A percentile compares a stretch with the other conserved stretches of the same genome.
These are phyloP conservation scores for Xanthoconium stramineum DNA, from an alignment of 768 basidiomycete genomes.

Conservation along the genomic window DNA sequence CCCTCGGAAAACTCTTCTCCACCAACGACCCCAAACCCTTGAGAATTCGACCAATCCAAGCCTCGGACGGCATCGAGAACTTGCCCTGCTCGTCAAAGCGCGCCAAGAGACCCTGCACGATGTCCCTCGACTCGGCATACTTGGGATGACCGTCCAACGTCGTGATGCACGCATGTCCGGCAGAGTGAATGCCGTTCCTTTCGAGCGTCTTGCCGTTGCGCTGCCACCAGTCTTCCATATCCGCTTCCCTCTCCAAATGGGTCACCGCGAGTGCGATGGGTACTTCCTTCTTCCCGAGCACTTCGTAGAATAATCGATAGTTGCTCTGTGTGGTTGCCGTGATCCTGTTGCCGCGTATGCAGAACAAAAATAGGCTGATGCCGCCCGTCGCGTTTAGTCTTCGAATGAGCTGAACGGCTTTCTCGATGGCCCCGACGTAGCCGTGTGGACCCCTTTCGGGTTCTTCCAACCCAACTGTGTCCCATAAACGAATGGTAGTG, in stretches of 20 bases:
- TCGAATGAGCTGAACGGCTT: slow-evolving; percentile 33
- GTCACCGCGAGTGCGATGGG: slow-evolving; percentile 40
- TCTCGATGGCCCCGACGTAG: slow-evolving; percentile 28
- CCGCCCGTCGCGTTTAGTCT: slow-evolving; percentile 31
- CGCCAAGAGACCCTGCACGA: slow-evolving; percentile 19
- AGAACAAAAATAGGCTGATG: slow-evolving; percentile 39
- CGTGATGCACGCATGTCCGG: slow-evolving; percentile 33
- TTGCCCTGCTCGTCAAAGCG: slow-evolving; percentile 26
- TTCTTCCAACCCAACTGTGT: slow-evolving; percentile 34
- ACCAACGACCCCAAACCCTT: slow-evolving; percentile 22
- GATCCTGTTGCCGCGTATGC: slow-evolving; percentile 38
- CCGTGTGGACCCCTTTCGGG: slow-evolving; percentile 17
- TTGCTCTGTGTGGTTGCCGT: slow-evolving; percentile 25
- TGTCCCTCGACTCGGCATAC: slow-evolving; percentile 29
- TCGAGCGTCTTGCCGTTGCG: slow-evolving; percentile 22
- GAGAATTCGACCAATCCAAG: slow-evolving; percentile 24
- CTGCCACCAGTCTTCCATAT: slow-evolving; percentile 35
- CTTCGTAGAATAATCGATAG: slow-evolving; percentile 23
- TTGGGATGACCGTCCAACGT: slow-evolving; percentile 24
- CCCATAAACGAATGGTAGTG: slow-evolving; percentile 28
- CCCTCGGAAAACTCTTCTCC: slow-evolving; percentile 18
- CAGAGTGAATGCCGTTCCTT: slow-evolving; percentile 18
- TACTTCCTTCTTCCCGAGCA: slow-evolving; percentile 32
- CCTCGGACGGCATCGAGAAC: slow-evolving; percentile 29
- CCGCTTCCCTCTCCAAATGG: slow-evolving; percentile 34